Base-by-base conservation (phyloP, 192 early-diverging fungal genomes). In the Spizellomyces sp. region DNA sequence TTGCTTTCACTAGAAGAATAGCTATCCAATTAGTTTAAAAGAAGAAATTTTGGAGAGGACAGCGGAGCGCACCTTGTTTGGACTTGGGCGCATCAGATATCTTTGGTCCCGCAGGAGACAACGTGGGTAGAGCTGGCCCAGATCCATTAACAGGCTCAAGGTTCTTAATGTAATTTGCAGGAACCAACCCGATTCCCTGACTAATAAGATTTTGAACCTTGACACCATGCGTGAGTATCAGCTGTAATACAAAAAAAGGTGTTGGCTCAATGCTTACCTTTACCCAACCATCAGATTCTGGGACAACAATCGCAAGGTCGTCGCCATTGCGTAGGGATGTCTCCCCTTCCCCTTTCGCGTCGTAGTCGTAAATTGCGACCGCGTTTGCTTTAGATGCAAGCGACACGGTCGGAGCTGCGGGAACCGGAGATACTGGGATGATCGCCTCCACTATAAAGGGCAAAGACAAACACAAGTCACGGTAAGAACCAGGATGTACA, bases 261-360 rank as follows among this genome's bases (percentile, higher is more conserved):
- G 1, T 36, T 41, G 2, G 3, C 14, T 17, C 59, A 0, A n/a
- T 21, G 44, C 56, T 27, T 60, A 74, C 81, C 62, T 78, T 75
- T 42, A 78, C 73, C 81, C 81, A 85, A 4, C 81, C 84, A 54
- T 76, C 74, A 1, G 44, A 64, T 21, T 79, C 81, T 5, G 57
- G 27, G 6, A 48, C 70, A 45, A 77, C 19, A n/a, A 76, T 69
- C 7, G 46, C 52, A 14, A 85, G 69, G 42, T 77, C 67, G n/a
- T 85, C 84, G 9, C 78, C 79, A 36, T 76, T 76, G 6, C 58
- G 41, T 14, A 83, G 48, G 5, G 71, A 62, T 19, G 80, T 22
- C 52, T 85, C 84, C 6, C 71, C 76, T 6, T 69, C 75, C 8
- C 21, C 75, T 47, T 75, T 70, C 5, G 79, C 62, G 46, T 69